Evolutionary conservation across 495 filamentous ascomycete species (phyloP).

Genomic region (Penicillium dipodomyicola): DNA sequence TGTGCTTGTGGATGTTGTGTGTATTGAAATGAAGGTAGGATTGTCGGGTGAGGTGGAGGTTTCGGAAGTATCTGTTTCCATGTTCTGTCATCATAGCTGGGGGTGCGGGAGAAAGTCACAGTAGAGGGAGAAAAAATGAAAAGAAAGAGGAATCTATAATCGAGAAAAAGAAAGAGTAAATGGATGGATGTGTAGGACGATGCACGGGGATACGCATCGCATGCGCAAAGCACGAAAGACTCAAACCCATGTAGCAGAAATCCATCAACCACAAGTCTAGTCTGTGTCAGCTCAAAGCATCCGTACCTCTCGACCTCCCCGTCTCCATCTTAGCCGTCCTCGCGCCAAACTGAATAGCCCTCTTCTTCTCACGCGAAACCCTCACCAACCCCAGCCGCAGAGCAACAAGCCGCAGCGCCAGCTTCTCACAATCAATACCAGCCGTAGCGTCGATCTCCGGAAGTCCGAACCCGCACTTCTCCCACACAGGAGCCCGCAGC

Average conservation of each 20-base stretch:
- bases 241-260: background rate
- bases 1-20: background rate
- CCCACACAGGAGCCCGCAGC: slow-evolving; percentile 66
- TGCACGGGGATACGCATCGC: background rate
- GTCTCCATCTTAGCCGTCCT: slow-evolving; percentile 82
- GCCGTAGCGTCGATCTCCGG: slow-evolving; percentile 9
- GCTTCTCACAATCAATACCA: slow-evolving; percentile 72
- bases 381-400: slow-evolving; percentile 64
- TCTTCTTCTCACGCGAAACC: slow-evolving; percentile 83
- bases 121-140: background rate
- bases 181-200: background rate
- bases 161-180: slow-evolving; percentile 2
- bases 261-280: background rate
- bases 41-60: slow-evolving; percentile 14
- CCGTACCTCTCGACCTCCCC: slow-evolving; percentile 70
- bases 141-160: slow-evolving; percentile 1
- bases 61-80: slow-evolving; percentile 55
- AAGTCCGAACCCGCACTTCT: slow-evolving; percentile 77
- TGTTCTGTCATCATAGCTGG: slow-evolving; percentile 49
- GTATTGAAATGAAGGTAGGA: background rate
- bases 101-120: background rate
- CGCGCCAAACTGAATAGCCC: slow-evolving; percentile 87
- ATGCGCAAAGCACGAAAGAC: background rate
- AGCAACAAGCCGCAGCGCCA: slow-evolving; percentile 75
- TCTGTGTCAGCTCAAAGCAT: slow-evolving; percentile 38